Percentiles rank a stretch among this genome's conserved stretches.
phyloP scores from a whole-genome alignment of 768 basidiomycete species.

The Lactarius evosmus region DNA sequence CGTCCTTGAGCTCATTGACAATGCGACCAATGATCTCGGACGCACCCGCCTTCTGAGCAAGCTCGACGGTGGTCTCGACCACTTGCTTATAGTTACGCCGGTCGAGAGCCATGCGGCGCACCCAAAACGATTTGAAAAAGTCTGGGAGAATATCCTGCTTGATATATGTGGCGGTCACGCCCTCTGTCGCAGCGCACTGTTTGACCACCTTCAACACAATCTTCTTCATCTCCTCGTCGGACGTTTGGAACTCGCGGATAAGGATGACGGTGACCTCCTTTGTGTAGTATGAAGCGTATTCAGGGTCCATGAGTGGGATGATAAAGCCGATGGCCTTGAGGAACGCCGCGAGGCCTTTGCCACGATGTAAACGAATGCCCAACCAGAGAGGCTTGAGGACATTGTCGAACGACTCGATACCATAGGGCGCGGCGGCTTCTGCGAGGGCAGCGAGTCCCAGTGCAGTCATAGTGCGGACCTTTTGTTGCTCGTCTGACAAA shows the following conservation, averaged over 20 bases:
- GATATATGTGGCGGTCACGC: slow-evolving; percentile 93
- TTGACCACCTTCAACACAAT: slow-evolving; percentile 99
- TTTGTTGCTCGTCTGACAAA: slow-evolving; percentile 91
- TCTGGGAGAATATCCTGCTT: slow-evolving; percentile 97
- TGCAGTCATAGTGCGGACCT: slow-evolving; percentile 95
- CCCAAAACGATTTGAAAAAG: slow-evolving; percentile 99
- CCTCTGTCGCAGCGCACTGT: slow-evolving; percentile 97
- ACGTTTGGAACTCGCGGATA: slow-evolving; percentile 97
- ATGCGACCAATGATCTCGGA: slow-evolving; percentile 90
- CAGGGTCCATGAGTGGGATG: slow-evolving; percentile 99
- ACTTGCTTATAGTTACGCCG: slow-evolving; percentile 95
- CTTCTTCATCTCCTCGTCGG: slow-evolving; percentile 99
- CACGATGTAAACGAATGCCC: slow-evolving; percentile 91
- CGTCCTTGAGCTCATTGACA: slow-evolving; percentile 88
- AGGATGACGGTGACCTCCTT: slow-evolving; percentile 97
- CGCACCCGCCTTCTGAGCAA: slow-evolving; percentile 96
- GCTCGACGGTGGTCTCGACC: slow-evolving; percentile 97
- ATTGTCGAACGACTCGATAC: slow-evolving; percentile 98
- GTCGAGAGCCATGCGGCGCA: slow-evolving; percentile 95
- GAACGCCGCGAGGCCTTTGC: slow-evolving; percentile 93
- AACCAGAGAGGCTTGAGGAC: slow-evolving; percentile 94
- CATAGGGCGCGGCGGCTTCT: slow-evolving; percentile 96
- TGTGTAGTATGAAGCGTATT: slow-evolving; percentile 98
- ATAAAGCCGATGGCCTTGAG: slow-evolving; percentile 99
- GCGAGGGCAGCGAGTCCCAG: slow-evolving; percentile 89